Base-by-base conservation (phyloP, 352 stramenopile species). In the Globisporangium nodosum region DNA sequence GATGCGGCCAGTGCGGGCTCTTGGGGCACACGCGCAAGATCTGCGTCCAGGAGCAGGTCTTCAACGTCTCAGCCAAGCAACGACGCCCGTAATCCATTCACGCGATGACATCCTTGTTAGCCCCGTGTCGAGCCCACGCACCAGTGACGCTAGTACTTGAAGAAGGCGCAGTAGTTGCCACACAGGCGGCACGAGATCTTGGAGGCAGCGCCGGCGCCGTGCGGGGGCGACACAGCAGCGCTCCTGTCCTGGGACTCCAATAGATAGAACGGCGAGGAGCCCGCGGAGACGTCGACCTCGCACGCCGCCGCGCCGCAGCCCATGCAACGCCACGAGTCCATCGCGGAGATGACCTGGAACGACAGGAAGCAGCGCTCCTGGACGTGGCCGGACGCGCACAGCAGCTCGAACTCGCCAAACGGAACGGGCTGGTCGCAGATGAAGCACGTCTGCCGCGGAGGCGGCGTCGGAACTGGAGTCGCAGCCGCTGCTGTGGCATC, bases 261-360 rank as follows among this genome's bases (percentile, higher is more conserved):
- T 58, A 90, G 69, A 70, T 88, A 92, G 65, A 90, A 92, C 42
- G 82, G 76, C 24, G 62, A 63, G 43, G 30, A 52, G 21, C 69
- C 71, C 18, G 55, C 53, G 1, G 66, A 71, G 55, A 74, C 71
- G 47, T 85, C 68, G 31, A 87, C 73, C 62, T 86, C 76, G 42
- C 73, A 75, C 30, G 84, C 84, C 20, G 70, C 77, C 5, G 74
- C 78, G 11, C 78, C 80, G 42, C 84, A 94, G 43, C 81, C 79
- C 76, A 90, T 82, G 63, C 84, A 94, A 52, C 92, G 92, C 81
- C 81, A 94, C 43, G 78, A 70, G 51, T 88, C 78, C 70, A 88
- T 84, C 2, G 74, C 73, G 27, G 74, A 58, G 27, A 94, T 70
- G 11, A 75, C 76, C 54, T 76, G 73, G 43, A 91, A 91, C 33